Conservation (phyloP, 352 stramenopile species). For the Globisporangium emineosum region DNA sequence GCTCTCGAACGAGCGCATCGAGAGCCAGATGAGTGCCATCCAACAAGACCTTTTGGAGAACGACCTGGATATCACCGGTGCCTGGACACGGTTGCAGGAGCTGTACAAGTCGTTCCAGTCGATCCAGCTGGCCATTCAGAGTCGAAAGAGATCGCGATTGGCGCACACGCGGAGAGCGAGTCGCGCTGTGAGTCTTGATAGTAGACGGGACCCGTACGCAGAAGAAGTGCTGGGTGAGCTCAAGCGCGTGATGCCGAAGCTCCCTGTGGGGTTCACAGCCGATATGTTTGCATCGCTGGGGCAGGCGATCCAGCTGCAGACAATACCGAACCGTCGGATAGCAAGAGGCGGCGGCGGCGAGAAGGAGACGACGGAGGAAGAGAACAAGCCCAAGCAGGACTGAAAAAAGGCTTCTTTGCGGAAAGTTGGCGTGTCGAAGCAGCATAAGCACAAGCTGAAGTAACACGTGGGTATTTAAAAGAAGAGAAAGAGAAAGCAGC, state of each 20-base stretch:
- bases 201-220: constrained; percentile 14
- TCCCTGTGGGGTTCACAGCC: constrained; percentile 52
- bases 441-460: no score
- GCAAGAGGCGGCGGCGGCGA: not conserved
- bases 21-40: constrained; percentile 26
- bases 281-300: constrained; percentile 63
- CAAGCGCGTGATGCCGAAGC: constrained; percentile 33
- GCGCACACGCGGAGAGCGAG: constrained; percentile 12
- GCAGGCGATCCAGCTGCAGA: constrained; percentile 41
- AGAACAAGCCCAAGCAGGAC: constrained; percentile 9
- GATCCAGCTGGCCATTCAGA: constrained; percentile 32
- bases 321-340: not conserved
- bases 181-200: constrained; percentile 20
- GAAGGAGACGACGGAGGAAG: not conserved
- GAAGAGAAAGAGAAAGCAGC: no score
- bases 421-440: no score
- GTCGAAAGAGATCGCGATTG: constrained; percentile 21
- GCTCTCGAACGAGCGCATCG: constrained; percentile 23
- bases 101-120: constrained; percentile 41
- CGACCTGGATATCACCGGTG: constrained; percentile 21
- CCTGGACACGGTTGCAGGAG: constrained; percentile 33
- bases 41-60: constrained; percentile 24
- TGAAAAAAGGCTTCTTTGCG: no score
- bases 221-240: constrained; percentile 28
- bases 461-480: no score